Evolutionary conservation across 768 basidiomycete species (phyloP).

Genomic region (Kwoniella sp.): DNA sequence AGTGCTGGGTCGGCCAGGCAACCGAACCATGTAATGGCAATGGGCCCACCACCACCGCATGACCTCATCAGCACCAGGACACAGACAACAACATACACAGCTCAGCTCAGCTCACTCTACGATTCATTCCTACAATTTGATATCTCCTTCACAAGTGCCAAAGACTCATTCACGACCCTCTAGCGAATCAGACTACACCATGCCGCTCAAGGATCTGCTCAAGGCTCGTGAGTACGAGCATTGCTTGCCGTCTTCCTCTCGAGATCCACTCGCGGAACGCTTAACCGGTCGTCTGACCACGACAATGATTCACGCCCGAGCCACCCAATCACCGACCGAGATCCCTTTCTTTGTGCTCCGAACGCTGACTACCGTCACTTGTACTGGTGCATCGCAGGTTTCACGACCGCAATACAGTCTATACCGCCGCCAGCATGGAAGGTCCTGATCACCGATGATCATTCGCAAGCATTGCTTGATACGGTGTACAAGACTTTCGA

Average conservation of each 20-base stretch:
- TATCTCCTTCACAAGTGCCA: background rate
- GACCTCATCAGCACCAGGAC: slow-evolving; percentile 12
- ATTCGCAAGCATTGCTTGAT: slow-evolving; percentile 78
- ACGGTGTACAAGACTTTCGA: slow-evolving; percentile 90
- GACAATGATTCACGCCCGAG: slow-evolving; percentile 3
- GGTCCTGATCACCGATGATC: slow-evolving; percentile 93
- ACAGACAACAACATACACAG: background rate
- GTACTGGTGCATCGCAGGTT: slow-evolving; percentile 41
- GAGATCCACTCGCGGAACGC: background rate
- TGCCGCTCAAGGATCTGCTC: slow-evolving; percentile 46
- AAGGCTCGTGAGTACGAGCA: slow-evolving; percentile 47
- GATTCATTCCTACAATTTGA: background rate
- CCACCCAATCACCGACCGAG: background rate
- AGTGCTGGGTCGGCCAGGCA: background rate
- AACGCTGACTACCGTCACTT: background rate
- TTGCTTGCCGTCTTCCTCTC: too few relatives aligned
- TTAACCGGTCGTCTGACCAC: slow-evolving; percentile 12
- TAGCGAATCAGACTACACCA: slow-evolving; percentile 6
- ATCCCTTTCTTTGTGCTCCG: background rate
- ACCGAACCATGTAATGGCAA: background rate
- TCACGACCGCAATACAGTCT: slow-evolving; percentile 48
- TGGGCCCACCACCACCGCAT: slow-evolving; percentile 7
- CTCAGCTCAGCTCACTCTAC: background rate
- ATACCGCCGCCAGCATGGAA: slow-evolving; percentile 86
- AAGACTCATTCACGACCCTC: background rate